Evolutionary conservation across 768 basidiomycete genomes (phyloP).

Genomic region (Suillus weaverae): DNA sequence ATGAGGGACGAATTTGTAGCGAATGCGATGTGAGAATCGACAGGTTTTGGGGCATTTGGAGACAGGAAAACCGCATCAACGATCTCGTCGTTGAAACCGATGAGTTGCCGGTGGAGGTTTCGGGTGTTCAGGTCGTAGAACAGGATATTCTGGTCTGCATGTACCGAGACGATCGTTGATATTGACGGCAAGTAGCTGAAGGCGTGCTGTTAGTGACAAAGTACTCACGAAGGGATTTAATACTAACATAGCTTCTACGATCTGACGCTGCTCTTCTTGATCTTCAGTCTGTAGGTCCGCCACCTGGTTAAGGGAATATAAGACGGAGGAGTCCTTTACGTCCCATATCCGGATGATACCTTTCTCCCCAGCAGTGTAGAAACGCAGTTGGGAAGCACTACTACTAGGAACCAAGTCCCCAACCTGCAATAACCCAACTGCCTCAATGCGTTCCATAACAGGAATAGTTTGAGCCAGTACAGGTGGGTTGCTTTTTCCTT

Average conservation of each 20-base stretch:
- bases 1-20: constrained; percentile 98
- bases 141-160: constrained; percentile 96
- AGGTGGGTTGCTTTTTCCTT: constrained; percentile 55
- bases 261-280: constrained; percentile 82
- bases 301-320: constrained; percentile 56
- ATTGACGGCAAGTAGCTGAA: constrained; percentile 66
- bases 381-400: constrained; percentile 45
- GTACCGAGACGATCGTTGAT: constrained; percentile 75
- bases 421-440: constrained; percentile 67
- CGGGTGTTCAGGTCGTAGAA: constrained; percentile 79
- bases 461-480: constrained; percentile 78
- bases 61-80: constrained; percentile 85
- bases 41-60: constrained; percentile 21
- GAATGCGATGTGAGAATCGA: constrained; percentile 80
- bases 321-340: constrained; percentile 58
- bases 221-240: neutral
- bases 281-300: constrained; percentile 39
- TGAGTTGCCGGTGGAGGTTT: constrained; percentile 72
- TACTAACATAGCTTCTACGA: constrained; percentile 79
- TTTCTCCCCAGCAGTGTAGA: constrained; percentile 92
- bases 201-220: constrained; percentile 17
- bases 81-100: constrained; percentile 98
- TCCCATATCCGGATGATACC: constrained; percentile 88
- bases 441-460: constrained; percentile 82
- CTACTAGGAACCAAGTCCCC: constrained; percentile 45